Evolutionary conservation across 2,329 filamentous ascomycete species (phyloP).

Genomic region (Ascochyta koolunga): DNA sequence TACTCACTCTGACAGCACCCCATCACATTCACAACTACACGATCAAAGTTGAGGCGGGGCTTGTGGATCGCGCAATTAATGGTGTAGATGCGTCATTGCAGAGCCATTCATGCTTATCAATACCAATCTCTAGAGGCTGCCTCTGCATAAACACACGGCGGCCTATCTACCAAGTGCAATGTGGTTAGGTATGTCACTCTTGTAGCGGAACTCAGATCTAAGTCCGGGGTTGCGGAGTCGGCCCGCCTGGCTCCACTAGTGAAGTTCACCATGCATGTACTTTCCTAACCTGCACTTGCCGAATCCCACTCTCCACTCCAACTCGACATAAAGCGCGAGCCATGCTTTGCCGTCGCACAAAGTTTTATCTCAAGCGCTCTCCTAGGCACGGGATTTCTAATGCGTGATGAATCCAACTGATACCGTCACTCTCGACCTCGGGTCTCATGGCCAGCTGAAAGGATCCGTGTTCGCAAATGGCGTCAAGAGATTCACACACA

Average conservation of each 20-base stretch:
- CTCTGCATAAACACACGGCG: too few relatives aligned
- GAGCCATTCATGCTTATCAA: too few relatives aligned
- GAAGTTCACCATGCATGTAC: background rate
- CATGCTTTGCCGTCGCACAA: background rate
- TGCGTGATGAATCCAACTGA: background rate
- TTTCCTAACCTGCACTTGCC: slow-evolving; percentile 1
- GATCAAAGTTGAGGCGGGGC: too few relatives aligned
- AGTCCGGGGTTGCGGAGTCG: slow-evolving; percentile 1
- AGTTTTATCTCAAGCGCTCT: background rate
- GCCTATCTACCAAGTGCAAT: too few relatives aligned
- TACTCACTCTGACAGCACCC: too few relatives aligned
- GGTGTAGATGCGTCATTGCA: background rate
- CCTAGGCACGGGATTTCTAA: background rate
- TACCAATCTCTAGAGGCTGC: too few relatives aligned
- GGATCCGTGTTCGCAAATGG: slow-evolving; percentile 4
- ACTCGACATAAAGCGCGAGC: background rate
- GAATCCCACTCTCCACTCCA: background rate
- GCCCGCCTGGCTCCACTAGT: slow-evolving; percentile 4
- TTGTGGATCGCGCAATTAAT: too few relatives aligned
- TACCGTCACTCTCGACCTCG: slow-evolving; percentile 7
- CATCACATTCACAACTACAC: too few relatives aligned
- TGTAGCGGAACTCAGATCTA: background rate
- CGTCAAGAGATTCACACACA: slow-evolving; percentile 9
- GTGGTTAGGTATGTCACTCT: too few relatives aligned
- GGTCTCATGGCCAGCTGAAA: slow-evolving; percentile 4